Base-by-base conservation (phyloP, 345 rosid genomes). In the Pugionium dolabratum region DNA sequence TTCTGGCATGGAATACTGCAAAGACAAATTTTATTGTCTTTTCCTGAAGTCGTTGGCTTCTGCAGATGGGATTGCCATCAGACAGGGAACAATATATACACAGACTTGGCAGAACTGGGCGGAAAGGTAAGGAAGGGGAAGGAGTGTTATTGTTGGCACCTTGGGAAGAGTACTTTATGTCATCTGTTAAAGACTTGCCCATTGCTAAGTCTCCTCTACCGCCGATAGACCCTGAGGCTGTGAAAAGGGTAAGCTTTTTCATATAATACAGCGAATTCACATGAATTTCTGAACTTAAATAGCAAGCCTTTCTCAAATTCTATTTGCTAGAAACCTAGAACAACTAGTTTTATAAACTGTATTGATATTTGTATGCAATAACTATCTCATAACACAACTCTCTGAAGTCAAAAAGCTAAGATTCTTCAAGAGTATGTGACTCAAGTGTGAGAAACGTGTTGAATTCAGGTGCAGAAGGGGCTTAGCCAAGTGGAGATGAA, bases 31-130 rank as follows among this genome's bases (percentile, higher is more conserved):
- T 6, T 7, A 2, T 56, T 18, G 34, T 7, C 41, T 7, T 8
- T 43, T 25, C 28, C 76, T 59, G 18, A 53, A 55, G 54, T 8
- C n/a, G 4, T 66, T 61, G 46, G 44, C 30, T 2, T 34, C 27
- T 36, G 43, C 81, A 95, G 99, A 78, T 89, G 81, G 99, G 99
- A 25, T 49, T 87, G 81, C 99, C 99, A 30, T 67, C 97, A 54
- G 95, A 87, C 69, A 87, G 96, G 70, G 79, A 91, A 65, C 99
- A 95, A 54, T 95, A 95, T 59, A 89, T 95, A 76, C 99, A 91
- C 66, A 78, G 99, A 44, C 94, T 95, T 46, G 98, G 99, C 30
- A 82, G 99, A 78, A 95, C 99, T 0, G 99, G 99, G 51, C 90
- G 98, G 7, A 91, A 79, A 68, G 99, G 99, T 43, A 95, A 95